These are phyloP conservation scores for Candida labiduridarum DNA, from an alignment of 1,139 yeast species.

Conservation along the genomic window DNA sequence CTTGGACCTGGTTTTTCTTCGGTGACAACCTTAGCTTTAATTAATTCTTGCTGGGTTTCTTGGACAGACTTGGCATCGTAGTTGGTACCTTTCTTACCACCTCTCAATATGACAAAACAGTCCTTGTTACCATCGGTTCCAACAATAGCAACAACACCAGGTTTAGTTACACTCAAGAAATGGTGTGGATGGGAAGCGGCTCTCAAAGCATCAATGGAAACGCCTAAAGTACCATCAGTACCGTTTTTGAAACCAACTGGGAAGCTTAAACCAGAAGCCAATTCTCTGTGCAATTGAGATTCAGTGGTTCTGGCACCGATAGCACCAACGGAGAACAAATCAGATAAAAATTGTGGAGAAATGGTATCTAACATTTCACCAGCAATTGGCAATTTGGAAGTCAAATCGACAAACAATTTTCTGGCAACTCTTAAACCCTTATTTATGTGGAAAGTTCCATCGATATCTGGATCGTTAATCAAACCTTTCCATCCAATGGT, in stretches of 20 bases:
- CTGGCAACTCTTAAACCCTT: conserved; percentile 90
- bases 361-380: conserved; percentile 98
- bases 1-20: conserved; percentile 38
- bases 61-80: conserved; percentile 80
- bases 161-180: conserved; percentile 95
- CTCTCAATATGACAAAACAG: conserved; percentile 89
- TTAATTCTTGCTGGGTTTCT: conserved; percentile 62
- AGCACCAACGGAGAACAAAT: conserved; percentile 91
- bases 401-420: conserved; percentile 81
- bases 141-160: conserved; percentile 94
- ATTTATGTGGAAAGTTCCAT: conserved; percentile 91
- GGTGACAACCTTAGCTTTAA: conserved; percentile 34
- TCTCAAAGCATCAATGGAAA: conserved; percentile 90
- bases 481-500: conserved; percentile 99
- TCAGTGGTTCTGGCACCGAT: conserved; percentile 99
- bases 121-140: conserved; percentile 92
- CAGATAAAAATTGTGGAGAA: conserved; percentile 95
- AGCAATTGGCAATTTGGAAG: conserved; percentile 84
- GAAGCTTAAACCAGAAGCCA: conserved; percentile 95
- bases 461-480: conserved; percentile 94
- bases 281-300: conserved; percentile 95
- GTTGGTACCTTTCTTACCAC: conserved; percentile 93
- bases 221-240: conserved; percentile 92
- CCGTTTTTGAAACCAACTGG: conserved; percentile 99
- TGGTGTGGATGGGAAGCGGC: conserved; percentile 94